Evolutionary conservation across 768 basidiomycete species (phyloP), one percentile per base, ranked within the genome.

Genomic region (Hygrophorus pudorinus): DNA sequence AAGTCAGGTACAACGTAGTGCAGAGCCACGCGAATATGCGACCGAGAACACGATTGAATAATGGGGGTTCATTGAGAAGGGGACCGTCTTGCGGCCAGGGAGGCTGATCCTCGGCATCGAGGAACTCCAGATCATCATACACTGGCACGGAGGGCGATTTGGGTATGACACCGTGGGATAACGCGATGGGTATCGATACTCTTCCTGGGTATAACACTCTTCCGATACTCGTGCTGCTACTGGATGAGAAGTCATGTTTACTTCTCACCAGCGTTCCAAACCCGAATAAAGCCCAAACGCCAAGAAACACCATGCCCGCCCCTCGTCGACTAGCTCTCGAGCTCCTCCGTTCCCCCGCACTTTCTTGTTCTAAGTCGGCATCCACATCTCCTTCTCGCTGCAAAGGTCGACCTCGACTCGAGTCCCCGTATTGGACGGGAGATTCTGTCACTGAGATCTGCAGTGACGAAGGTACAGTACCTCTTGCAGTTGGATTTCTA

Each of bases 1-100:
- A 88, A 2, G 94, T 97, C 29, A 99, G 67, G 62, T 99, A 99
- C 12, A 97, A 67, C 0, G 80, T 86, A 1, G 93, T 91, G 59
- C 94, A 97, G 14, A 83, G 57, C 96, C 96, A 99, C 7, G 96
- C 93, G 44, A 85, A 91, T 43, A 91, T 76, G 2, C 96, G 81
- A 1, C 96, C 96, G 39, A 98, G 65, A 18, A 91, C 57, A 38
- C 76, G 82, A 54, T 91, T 75, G 42, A 59, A 61, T 33, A 57
- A 56, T 7, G 58, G 57, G 36, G 16, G 37, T 61, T 53, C 30
- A 53, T 55, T 38, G 24, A 44, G 47, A 38, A 49, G 52, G 33
- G 55, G 51, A 45, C 34, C 45, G 24, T 56, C 55, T 18, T 57
- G 50, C n/a, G 53, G 47, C 12, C 54, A 49, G 9, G 45, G 44